Base-by-base conservation (phyloP, 768 basidiomycete genomes). In the Filobasidium floriforme region DNA sequence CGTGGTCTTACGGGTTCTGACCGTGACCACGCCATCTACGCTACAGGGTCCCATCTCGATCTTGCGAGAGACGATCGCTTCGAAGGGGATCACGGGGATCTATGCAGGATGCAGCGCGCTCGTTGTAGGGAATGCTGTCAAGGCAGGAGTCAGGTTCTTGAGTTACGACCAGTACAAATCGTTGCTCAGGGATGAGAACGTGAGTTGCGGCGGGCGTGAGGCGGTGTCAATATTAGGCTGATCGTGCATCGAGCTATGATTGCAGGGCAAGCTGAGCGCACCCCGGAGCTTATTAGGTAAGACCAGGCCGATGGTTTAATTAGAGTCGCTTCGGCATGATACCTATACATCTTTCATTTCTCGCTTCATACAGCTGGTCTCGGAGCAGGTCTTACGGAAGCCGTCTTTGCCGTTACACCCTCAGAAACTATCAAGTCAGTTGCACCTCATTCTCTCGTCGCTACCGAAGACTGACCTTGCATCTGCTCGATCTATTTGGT, bases 401-500 rank as follows among this genome's bases (percentile, higher is more conserved):
- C 94, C 0, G 76, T 97, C 24, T 85, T 97, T 64, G 94, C 94
- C 1, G 94, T 99, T 2, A 98, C 94, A 0, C 94, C 94, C 1
- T 92, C 90, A 14, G 94, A 99, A 78, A 98, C 94, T 0, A 96
- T 98, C 82, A 99, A 99, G 94, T 93, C 59, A 49, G 89, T 79
- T 26, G 28, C 7, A 37, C 54, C 22, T 66, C 61, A 32, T 26
- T 41, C 60, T 22, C 41, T 52, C 43, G 1, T 24, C 40, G 12
- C 28, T 12, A 10, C 32, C 18, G 24, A 11, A 46, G n/a, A n/a
- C n/a, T n/a, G n/a, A n/a, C n/a, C n/a, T n/a, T n/a, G n/a, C n/a
- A n/a, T n/a, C n/a, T n/a, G n/a, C n/a, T n/a, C n/a, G n/a, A n/a
- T n/a, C n/a, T n/a, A n/a, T n/a, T n/a, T n/a, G n/a, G n/a, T n/a